Evolutionary conservation across 345 rosid species (phyloP), one percentile per base, ranked within the genome.

Genomic region (Abelmoschus esculentus): DNA sequence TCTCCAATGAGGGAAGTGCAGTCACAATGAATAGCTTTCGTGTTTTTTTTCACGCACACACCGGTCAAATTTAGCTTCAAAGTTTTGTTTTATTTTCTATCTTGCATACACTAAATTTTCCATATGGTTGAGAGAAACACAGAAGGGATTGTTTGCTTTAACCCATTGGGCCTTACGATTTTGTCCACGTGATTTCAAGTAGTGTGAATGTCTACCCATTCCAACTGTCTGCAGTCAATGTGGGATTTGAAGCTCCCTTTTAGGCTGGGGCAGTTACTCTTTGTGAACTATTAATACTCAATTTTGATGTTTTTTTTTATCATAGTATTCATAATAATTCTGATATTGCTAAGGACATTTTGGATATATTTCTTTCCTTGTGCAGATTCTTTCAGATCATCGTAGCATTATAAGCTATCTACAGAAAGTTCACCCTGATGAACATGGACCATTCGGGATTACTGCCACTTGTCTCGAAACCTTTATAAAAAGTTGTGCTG

Each of bases 401-500:
- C 86, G 98, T 57, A 95, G 97, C 79, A 91, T 95, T 67, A 84
- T 78, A 80, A 95, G 93, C 77, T 88, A 90, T 79, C 83, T 95
- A 73, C 98, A 91, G 80, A 91, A 91, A 84, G 91, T 95, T 77
- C 99, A 91, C 81, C 90, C 92, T 57, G 98, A 95, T 82, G 99
- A 95, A 47, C 96, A 90, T 60, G 98, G 91, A 7, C 97, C 97
- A 61, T 95, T 91, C 47, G 98, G 99, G 70, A 89, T 95, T 73
- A 95, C 98, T 42, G 90, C 98, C 46, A 81, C 87, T 62, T 95
- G 99, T 76, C 99, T 90, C 8, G 98, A 91, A 70, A 95, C 99
- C 44, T 95, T 95, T 69, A 95, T 95, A 72, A 95, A 91, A 81
- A 95, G 98, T 74, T 95, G 99, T 75, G 99, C 99, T 14, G 98